Conservation (phyloP, 2,329 filamentous ascomycete genomes). For the Penicillium sp. region DNA sequence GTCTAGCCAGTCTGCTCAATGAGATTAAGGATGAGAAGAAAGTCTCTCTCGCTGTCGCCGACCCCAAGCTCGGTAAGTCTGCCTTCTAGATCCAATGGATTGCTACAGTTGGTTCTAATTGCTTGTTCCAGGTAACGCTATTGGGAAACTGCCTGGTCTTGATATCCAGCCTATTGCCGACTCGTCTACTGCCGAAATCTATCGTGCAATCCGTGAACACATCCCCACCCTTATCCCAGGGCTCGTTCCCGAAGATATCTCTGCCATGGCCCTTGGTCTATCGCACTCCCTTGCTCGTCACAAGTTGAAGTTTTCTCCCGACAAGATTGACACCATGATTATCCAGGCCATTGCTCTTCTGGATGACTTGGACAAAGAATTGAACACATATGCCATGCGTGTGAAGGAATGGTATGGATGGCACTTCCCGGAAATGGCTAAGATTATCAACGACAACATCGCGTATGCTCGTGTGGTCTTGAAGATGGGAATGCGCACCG, state of each 20-base stretch:
- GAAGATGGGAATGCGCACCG: constrained; percentile 82
- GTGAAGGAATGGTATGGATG: constrained; percentile 99
- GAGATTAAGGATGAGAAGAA: constrained; percentile 97
- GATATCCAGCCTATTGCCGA: constrained; percentile 81
- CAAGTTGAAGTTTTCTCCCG: constrained; percentile 96
- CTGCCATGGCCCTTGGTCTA: constrained; percentile 92
- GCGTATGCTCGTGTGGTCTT: constrained; percentile 88
- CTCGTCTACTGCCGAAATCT: constrained; percentile 78
- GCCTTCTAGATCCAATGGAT: constrained; percentile 3
- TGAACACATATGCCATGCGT: constrained; percentile 98
- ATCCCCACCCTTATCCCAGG: constrained; percentile 87
- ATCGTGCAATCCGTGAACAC: constrained; percentile 89
- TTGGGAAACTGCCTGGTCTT: constrained; percentile 85
- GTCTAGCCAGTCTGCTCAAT: constrained; percentile 76
- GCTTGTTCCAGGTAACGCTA: constrained; percentile 61
- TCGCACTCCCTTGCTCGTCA: constrained; percentile 95
- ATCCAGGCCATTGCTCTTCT: constrained; percentile 92
- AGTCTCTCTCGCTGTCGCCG: constrained; percentile 86
- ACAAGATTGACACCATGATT: constrained; percentile 99
- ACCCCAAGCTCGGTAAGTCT: constrained; percentile 71
- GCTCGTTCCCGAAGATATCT: constrained; percentile 76
- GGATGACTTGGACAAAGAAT: constrained; percentile 96
- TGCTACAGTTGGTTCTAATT: constrained; percentile 16
- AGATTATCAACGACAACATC: constrained; percentile 95
- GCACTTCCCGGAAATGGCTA: constrained; percentile 98